Evolutionary conservation across 768 basidiomycete species (phyloP).

Genomic region (Xerocomellus dryophilus): DNA sequence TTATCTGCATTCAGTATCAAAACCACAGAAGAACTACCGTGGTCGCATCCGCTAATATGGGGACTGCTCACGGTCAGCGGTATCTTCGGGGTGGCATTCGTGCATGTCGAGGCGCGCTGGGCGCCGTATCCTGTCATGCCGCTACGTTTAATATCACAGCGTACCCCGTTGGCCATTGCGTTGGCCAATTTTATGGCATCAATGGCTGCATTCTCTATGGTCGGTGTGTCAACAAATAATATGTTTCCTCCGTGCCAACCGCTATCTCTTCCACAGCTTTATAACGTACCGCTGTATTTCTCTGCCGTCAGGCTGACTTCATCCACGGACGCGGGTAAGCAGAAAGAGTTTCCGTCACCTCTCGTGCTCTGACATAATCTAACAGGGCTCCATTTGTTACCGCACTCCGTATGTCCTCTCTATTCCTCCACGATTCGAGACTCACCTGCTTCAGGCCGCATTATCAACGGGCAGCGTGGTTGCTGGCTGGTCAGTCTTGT

Average conservation of each 20-base stretch:
- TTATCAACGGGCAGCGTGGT: slow-evolving; percentile 82
- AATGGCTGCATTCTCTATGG: slow-evolving; percentile 79
- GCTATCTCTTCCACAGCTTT: slow-evolving; percentile 47
- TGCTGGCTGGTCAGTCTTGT: slow-evolving; percentile 69
- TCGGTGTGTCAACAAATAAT: slow-evolving; percentile 27
- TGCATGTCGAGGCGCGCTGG: slow-evolving; percentile 75
- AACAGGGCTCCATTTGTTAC: slow-evolving; percentile 81
- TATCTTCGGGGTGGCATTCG: slow-evolving; percentile 56
- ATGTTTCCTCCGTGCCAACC: neutral
- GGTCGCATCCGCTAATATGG: slow-evolving; percentile 70
- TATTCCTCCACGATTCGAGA: slow-evolving; percentile 5
- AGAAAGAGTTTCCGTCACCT: neutral
- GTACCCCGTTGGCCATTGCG: slow-evolving; percentile 81
- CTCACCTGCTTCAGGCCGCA: slow-evolving; percentile 51
- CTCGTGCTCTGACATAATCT: slow-evolving; percentile 9
- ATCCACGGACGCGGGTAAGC: slow-evolving; percentile 68
- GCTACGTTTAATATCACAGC: slow-evolving; percentile 65
- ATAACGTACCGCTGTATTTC: slow-evolving; percentile 89
- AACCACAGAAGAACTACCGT: slow-evolving; percentile 72
- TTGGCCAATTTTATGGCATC: slow-evolving; percentile 76
- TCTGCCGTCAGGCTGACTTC: slow-evolving; percentile 71
- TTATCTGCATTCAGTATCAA: slow-evolving; percentile 77
- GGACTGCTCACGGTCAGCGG: slow-evolving; percentile 59
- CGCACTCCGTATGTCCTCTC: slow-evolving; percentile 68
- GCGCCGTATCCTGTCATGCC: slow-evolving; percentile 91